These are phyloP conservation scores for Tylopilus sp. DNA, from an alignment of 768 basidiomycete genomes.

Conservation along the genomic window DNA sequence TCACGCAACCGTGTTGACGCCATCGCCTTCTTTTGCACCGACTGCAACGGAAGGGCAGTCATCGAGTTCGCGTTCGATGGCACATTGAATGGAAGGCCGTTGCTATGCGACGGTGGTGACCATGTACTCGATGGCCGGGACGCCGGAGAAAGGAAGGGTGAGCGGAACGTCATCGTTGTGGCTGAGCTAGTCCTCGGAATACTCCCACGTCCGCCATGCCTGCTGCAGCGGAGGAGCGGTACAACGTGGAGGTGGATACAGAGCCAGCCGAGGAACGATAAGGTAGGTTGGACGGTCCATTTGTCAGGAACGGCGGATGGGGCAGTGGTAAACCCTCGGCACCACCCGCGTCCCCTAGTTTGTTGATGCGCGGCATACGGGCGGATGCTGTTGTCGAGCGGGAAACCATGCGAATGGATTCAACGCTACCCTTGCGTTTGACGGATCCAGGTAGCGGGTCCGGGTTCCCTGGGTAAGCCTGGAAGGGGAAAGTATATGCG, in stretches of 20 bases:
- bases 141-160: constrained; percentile 67
- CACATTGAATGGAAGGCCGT: constrained; percentile 23
- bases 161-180: constrained; percentile 50
- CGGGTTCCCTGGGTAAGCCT: constrained; percentile 63
- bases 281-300: constrained; percentile 33
- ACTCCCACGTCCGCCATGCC: constrained; percentile 9
- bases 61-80: constrained; percentile 29
- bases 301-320: constrained; percentile 44
- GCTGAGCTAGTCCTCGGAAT: constrained; percentile 42
- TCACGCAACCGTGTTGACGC: constrained; percentile 48
- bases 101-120: constrained; percentile 50
- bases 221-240: constrained; percentile 30
- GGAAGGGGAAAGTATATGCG: constrained; percentile 48
- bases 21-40: constrained; percentile 33
- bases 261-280: constrained; percentile 35
- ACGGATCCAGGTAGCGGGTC: constrained; percentile 51
- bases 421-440: constrained; percentile 43
- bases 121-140: constrained; percentile 62
- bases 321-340: constrained; percentile 36
- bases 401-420: constrained; percentile 32
- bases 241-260: constrained; percentile 21
- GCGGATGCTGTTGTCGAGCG: constrained; percentile 23
- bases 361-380: constrained; percentile 20
- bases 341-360: constrained; percentile 11
- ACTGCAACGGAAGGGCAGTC: constrained; percentile 39